A percentile compares a stretch with the other conserved stretches of the same genome.
Evolutionary conservation across 225 moss, liverwort and hornwort genomes (phyloP).

Genomic region (Bryoerythrophyllum caledonicum): DNA sequence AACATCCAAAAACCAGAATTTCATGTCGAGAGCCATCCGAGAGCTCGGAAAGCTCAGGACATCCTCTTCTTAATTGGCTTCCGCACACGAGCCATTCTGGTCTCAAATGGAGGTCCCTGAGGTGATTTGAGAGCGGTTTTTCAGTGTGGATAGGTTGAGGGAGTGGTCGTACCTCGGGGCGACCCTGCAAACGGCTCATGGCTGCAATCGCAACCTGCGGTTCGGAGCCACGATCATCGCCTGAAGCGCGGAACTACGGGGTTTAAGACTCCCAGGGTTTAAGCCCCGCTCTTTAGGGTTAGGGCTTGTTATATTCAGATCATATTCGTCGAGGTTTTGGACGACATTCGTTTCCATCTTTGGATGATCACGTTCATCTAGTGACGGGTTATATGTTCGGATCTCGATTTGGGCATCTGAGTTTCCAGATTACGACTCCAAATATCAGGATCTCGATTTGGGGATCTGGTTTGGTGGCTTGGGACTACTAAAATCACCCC

Average conservation of each 20-base stretch:
- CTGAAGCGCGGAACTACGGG: neutral
- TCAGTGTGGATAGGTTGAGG: neutral
- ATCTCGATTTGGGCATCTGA: neutral
- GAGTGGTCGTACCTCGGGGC: constrained; percentile 45
- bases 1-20: neutral
- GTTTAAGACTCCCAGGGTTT: constrained; percentile 42
- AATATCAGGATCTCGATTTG: neutral
- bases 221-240: constrained; percentile 1
- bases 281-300: constrained; percentile 28
- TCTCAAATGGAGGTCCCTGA: neutral
- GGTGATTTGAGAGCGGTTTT: neutral
- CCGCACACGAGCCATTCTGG: neutral
- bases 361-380: neutral
- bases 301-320: constrained; percentile 2
- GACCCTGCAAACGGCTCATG: constrained; percentile 71
- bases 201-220: constrained; percentile 32
- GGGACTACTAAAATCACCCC: no score
- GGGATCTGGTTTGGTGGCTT: neutral
- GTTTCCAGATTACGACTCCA: neutral
- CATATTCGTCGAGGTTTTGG: neutral
- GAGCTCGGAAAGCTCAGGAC: neutral
- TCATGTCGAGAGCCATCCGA: neutral
- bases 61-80: neutral
- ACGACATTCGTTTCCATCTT: neutral
- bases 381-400: neutral